Base-by-base conservation (phyloP, 1,284 basidiomycete genomes). In the Golubevia sp. region DNA sequence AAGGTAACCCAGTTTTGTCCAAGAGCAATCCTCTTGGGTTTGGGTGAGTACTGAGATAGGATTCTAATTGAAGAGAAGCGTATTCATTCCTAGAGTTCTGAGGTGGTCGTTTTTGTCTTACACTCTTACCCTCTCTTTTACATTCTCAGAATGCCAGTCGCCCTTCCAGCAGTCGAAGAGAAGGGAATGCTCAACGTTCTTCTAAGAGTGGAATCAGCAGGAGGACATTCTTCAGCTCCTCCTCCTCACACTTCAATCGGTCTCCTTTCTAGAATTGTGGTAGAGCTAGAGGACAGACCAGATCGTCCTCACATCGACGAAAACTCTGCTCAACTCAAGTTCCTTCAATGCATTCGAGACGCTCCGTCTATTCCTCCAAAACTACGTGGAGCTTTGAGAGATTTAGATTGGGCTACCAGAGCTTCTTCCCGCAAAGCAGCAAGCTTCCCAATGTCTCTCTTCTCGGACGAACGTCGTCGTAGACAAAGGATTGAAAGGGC, bases 201-300 rank as follows among this genome's bases (percentile, higher is more conserved):
- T 24, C 79, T 90, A 49, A 84, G 86, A 18, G 87, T 90, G 18
- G 74, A 86, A 21, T 87, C 89, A 1, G 86, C 86, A 1, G 91
- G 90, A 7, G 90, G 91, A 0, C 90, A 91, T 77, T 90, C 89
- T 3, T 89, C 88, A 57, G 84, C 86, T 7, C 90, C 90, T 18
- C 89, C 89, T 27, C 66, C 82, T 38, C 74, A 71, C 59, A 72
- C 77, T 0, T 56, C 63, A n/a, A 76, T 78, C 49, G 73, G 73
- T 21, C 49, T 68, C 27, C 66, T 75, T 54, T 54, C 66, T 0
- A 48, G 61, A 25, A 66, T 82, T 53, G 62, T 83, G 34, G 68
- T 67, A 2, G 61, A 58, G 0, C 64, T 83, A 24, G 80, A 83
- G 48, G 62, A 63, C 1, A 55, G 74, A 25, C 77, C 80, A 0